These are phyloP conservation scores for Dothideomycetes sp. DNA, from an alignment of 2,329 filamentous ascomycete species.

Conservation along the genomic window DNA sequence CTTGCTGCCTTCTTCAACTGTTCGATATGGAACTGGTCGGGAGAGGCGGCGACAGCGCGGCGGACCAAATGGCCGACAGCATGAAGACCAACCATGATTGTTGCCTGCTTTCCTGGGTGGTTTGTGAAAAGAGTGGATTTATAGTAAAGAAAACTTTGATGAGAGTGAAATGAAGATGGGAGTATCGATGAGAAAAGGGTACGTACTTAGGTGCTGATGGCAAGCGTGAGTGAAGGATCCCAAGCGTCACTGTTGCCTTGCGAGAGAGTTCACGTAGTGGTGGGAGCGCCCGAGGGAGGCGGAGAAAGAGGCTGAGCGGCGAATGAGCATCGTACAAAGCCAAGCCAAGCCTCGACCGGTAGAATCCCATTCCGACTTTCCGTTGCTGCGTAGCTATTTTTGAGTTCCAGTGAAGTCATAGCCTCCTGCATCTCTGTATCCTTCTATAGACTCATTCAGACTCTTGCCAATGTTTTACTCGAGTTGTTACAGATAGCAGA, in stretches of 20 bases:
- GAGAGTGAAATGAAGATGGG: not conserved
- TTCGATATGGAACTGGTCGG: not conserved
- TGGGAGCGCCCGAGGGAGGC: too few species aligned
- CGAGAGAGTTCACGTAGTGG: too few species aligned
- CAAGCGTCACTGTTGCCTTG: too few species aligned
- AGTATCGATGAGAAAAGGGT: not conserved
- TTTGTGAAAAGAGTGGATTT: not conserved
- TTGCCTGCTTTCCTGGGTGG: not conserved
- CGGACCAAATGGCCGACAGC: constrained; percentile 17
- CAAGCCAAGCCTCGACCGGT: too few species aligned
- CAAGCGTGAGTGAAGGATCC: too few species aligned
- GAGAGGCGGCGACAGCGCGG: constrained; percentile 14
- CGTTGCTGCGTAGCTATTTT: not conserved
- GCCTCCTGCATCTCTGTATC: too few species aligned
- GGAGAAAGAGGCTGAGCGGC: not conserved
- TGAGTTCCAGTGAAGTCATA: too few species aligned
- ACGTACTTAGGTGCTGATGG: not conserved
- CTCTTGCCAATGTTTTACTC: too few species aligned
- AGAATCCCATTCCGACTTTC: too few species aligned
- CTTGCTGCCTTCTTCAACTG: not conserved
- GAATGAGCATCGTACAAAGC: not conserved
- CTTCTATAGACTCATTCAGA: too few species aligned
- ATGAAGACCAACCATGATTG: not conserved
- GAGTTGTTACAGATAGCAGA: too few species aligned
- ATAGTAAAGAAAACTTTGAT: not conserved